Evolutionary conservation across 768 basidiomycete species (phyloP), one percentile per base, ranked within the genome.

Genomic region (Polyporus arcularius): DNA sequence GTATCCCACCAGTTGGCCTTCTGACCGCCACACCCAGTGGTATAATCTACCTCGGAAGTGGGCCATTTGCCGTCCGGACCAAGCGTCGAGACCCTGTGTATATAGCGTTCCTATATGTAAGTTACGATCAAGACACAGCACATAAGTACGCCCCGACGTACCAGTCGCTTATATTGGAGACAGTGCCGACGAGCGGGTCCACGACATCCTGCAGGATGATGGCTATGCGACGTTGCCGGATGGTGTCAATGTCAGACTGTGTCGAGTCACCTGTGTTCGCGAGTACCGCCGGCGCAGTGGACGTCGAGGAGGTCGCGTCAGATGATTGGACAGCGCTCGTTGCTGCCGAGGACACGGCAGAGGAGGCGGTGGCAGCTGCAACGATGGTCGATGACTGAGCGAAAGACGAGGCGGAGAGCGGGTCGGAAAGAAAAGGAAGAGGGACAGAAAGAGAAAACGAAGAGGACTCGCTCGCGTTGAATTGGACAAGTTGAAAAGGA

Each of bases 1-100:
- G 6, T 7, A 15, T 43, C 59, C 4, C 39, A 86, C 88, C 88
- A 89, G 64, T 86, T 89, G 8, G 87, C 87, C 11, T 82, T 77
- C 58, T 79, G 80, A 10, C 85, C 87, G 45, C 71, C 68, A 62
- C 88, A 89, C 7, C 87, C 87, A 18, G 84, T 76, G 0, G 83
- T 79, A 64, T 88, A 88, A 65, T 89, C 79, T 15, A 90, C 76
- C 45, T 79, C 74, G 2, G 74, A 69, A 65, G 82, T 81, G 1
- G 83, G 82, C 85, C 85, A 86, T 70, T 80, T 80, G 4, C 70
- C 70, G 42, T 72, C 62, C 11, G 73, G 16, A 15, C 77, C 78
- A 15, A 85, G 79, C 38, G 80, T 78, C 39, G 75, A 69, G 31
- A 84, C 58, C 83, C 85, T 86, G 55, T 2, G n/a, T 38, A 18